Evolutionary conservation across 2,329 filamentous ascomycete species (phyloP).

Genomic region (Pseudogymnoascus sp.): DNA sequence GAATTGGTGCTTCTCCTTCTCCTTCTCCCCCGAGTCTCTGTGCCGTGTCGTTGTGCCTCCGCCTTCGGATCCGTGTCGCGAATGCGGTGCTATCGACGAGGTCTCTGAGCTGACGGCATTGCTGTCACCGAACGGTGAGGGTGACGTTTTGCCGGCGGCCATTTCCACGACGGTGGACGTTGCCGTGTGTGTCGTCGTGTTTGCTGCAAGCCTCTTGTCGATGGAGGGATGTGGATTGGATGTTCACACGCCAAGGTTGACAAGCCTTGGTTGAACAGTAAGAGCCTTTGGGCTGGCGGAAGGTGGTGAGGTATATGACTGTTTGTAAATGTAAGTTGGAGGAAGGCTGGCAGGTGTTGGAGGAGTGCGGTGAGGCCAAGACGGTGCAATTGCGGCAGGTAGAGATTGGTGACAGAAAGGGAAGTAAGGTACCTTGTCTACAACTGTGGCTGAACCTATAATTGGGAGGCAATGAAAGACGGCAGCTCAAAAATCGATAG

Average conservation of each 20-base stretch:
- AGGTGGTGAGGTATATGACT: neutral
- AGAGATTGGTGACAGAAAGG: neutral
- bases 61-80: conserved; percentile 1
- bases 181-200: neutral
- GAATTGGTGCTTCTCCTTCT: conserved; percentile 36
- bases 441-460: neutral
- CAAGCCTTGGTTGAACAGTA: neutral
- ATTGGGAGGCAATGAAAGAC: neutral
- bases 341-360: neutral
- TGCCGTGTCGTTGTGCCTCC: neutral
- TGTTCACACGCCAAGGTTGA: conserved; percentile 3
- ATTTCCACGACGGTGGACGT: neutral
- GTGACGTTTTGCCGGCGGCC: neutral
- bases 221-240: neutral
- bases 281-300: neutral
- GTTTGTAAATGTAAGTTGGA: neutral
- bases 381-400: neutral
- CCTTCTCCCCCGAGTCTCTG: neutral
- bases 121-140: neutral
- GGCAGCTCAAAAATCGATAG: neutral
- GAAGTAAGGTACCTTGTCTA: neutral
- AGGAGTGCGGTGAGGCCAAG: neutral
- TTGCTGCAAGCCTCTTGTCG: neutral
- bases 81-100: conserved; percentile 8
- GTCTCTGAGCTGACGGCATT: neutral